Evolutionary conservation across 2,329 filamentous ascomycete genomes (phyloP).

Genomic region (Penicillium thymicola): DNA sequence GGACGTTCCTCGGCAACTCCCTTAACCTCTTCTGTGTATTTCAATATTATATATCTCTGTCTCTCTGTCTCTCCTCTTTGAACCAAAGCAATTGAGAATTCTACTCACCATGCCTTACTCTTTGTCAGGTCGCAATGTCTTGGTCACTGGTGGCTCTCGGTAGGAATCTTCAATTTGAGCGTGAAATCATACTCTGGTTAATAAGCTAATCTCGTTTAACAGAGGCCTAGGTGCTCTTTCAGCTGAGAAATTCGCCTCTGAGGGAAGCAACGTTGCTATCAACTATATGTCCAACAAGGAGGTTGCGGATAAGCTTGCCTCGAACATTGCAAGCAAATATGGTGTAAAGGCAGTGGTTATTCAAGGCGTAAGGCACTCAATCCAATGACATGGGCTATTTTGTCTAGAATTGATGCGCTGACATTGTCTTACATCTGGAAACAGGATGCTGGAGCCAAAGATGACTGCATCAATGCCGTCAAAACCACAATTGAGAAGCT

Average conservation of each 20-base stretch:
- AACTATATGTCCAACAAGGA: conserved; percentile 66
- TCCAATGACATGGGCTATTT: background rate
- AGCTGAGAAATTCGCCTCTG: conserved; percentile 62
- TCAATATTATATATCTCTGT: background rate
- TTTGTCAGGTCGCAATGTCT: conserved; percentile 60
- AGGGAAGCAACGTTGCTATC: conserved; percentile 67
- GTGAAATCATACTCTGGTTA: background rate
- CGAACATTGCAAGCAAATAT: conserved; percentile 53
- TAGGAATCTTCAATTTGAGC: conserved; percentile 33
- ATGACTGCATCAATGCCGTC: conserved; percentile 60
- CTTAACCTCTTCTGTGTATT: background rate
- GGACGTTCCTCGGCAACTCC: background rate
- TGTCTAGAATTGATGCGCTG: background rate
- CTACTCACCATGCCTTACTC: conserved; percentile 55
- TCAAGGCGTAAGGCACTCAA: conserved; percentile 52
- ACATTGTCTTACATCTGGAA: background rate
- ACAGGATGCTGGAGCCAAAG: conserved; percentile 59
- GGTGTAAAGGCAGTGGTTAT: conserved; percentile 54
- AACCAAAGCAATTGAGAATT: background rate
- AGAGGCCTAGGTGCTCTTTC: conserved; percentile 71
- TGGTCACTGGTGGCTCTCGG: conserved; percentile 64
- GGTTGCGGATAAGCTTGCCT: conserved; percentile 58
- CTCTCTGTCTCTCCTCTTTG: background rate
- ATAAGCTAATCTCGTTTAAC: conserved; percentile 21
- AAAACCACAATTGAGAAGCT: conserved; percentile 57